These are phyloP conservation scores for Chlorella sp. DNA, from an alignment of 139 green algal species.

Conservation along the genomic window DNA sequence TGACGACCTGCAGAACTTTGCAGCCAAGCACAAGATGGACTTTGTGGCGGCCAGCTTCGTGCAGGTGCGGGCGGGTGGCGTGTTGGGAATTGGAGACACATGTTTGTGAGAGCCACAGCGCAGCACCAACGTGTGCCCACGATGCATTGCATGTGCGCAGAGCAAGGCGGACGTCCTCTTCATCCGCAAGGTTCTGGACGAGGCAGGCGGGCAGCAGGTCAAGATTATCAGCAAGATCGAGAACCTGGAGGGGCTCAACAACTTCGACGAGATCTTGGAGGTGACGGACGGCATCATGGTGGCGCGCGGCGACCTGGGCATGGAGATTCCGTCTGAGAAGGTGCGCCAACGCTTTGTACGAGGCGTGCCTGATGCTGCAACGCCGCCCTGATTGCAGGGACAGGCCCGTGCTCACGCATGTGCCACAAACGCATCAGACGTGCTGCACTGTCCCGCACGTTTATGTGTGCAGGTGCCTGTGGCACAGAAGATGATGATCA, in stretches of 20 bases:
- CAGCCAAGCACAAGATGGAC: conserved; percentile 46
- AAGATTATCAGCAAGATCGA: conserved; percentile 72
- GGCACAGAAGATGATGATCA: conserved; percentile 67
- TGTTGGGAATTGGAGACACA: neutral
- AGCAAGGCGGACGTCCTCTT: conserved; percentile 42
- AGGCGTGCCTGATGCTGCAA: neutral
- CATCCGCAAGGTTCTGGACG: conserved; percentile 33
- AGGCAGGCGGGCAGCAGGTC: conserved; percentile 14
- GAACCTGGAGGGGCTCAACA: conserved; percentile 39
- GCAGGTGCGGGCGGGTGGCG: conserved; percentile 18
- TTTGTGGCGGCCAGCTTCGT: conserved; percentile 61
- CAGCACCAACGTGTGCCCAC: neutral
- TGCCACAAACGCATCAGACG: too few species aligned
- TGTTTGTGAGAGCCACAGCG: neutral
- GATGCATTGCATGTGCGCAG: too few species aligned
- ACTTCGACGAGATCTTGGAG: conserved; percentile 64
- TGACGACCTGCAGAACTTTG: conserved; percentile 56
- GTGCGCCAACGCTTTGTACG: conserved; percentile 13
- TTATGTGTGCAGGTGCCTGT: conserved; percentile 14
- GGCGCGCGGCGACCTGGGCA: conserved; percentile 67
- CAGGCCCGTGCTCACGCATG: too few species aligned
- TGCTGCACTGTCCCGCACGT: neutral
- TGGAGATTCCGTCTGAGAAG: conserved; percentile 61
- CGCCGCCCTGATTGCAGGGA: neutral
- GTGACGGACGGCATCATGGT: conserved; percentile 75